Evolutionary conservation across 371 early-diverging fungal genomes (phyloP).

Genomic region (Batkoa obscura): DNA sequence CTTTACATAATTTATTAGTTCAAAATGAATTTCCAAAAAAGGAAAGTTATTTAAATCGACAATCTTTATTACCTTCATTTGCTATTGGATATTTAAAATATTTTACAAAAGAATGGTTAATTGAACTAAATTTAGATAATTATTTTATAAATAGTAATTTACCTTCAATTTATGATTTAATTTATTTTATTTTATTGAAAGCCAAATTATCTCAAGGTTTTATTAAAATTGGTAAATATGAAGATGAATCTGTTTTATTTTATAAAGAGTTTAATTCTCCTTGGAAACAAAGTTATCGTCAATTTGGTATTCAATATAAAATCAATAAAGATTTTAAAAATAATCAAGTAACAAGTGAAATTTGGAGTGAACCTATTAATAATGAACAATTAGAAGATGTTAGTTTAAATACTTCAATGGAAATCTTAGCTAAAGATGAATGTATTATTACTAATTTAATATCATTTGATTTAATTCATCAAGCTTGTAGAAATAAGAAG

Average conservation of each 20-base stretch:
- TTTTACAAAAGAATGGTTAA: constrained; percentile 43
- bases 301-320: constrained; percentile 37
- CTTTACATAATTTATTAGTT: constrained; percentile 1
- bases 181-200: constrained; percentile 36
- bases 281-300: neutral
- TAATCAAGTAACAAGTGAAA: constrained; percentile 33
- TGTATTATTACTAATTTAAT: constrained; percentile 32
- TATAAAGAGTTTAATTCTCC: too few species aligned
- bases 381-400: constrained; percentile 10
- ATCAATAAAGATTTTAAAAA: constrained; percentile 29
- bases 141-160: constrained; percentile 16
- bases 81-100: constrained; percentile 30
- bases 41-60: neutral
- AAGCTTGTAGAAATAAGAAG: constrained; percentile 4
- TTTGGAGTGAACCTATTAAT: constrained; percentile 49
- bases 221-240: constrained; percentile 24
- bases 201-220: constrained; percentile 39
- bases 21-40: neutral
- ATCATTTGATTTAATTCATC: constrained; percentile 49
- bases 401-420: constrained; percentile 20
- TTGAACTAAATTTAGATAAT: constrained; percentile 21
- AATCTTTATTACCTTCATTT: neutral
- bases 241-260: constrained; percentile 34
- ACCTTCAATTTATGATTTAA: constrained; percentile 40
- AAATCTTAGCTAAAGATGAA: constrained; percentile 29